These are phyloP conservation scores for Corrigiola litoralis DNA, from an alignment of 179 eudicot species.

Conservation along the genomic window DNA sequence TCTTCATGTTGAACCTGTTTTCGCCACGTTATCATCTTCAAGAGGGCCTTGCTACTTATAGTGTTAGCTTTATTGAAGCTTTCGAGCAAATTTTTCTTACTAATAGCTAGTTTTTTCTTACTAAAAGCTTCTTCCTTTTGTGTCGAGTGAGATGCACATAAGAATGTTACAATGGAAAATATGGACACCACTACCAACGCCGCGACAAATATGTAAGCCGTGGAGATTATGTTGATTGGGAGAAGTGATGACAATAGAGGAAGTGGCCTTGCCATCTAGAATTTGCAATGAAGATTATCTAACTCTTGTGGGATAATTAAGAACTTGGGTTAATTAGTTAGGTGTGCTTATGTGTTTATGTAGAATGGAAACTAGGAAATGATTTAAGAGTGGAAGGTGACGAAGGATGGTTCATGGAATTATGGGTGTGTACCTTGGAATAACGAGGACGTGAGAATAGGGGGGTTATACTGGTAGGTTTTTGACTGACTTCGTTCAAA, in stretches of 20 bases:
- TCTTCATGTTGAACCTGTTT: conserved; percentile 21
- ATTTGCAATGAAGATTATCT: background rate
- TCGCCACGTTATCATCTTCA: conserved; percentile 27
- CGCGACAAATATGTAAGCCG: background rate
- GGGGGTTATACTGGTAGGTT: background rate
- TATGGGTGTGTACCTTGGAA: background rate
- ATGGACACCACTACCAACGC: background rate
- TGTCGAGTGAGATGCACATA: conserved; percentile 26
- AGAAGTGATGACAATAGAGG: background rate
- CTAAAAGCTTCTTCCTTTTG: conserved; percentile 3
- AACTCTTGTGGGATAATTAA: background rate
- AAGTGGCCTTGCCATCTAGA: conserved; percentile 26
- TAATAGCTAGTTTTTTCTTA: background rate
- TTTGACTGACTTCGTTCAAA: conserved; percentile 4
- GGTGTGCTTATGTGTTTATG: background rate
- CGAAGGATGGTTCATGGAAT: no score
- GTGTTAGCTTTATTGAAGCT: conserved; percentile 7
- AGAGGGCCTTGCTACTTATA: conserved; percentile 21
- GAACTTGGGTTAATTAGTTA: background rate
- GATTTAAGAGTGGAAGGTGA: background rate
- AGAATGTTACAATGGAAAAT: conserved; percentile 17
- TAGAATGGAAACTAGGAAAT: background rate
- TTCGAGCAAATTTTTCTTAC: background rate
- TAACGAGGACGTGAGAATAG: conserved; percentile 1
- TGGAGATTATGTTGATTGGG: conserved; percentile 11